Evolutionary conservation across 2,329 filamentous ascomycete genomes (phyloP).

Genomic region (Penicillium psychrosexuale): DNA sequence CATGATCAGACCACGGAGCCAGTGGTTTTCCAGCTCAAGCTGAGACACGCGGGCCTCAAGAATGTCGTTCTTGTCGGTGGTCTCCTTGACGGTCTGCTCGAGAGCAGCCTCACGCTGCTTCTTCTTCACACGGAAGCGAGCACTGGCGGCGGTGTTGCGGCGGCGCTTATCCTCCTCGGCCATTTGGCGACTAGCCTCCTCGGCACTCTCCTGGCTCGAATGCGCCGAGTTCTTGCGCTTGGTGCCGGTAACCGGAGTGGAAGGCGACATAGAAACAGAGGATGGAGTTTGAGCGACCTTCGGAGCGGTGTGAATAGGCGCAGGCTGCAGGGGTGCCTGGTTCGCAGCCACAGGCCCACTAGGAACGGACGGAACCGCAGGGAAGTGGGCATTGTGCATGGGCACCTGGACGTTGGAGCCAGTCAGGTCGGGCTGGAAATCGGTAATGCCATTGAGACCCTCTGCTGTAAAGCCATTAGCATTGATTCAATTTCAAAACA

Average conservation of each 20-base stretch:
- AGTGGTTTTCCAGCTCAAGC: slow-evolving; percentile 77
- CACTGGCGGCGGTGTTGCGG: slow-evolving; percentile 83
- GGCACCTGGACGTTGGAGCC: slow-evolving; percentile 25
- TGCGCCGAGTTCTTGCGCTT: slow-evolving; percentile 42
- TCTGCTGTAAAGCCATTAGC: slow-evolving; percentile 23
- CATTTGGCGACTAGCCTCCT: slow-evolving; percentile 68
- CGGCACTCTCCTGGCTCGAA: slow-evolving; percentile 50
- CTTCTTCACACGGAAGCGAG: slow-evolving; percentile 94
- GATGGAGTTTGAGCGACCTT: slow-evolving; percentile 19
- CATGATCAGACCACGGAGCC: slow-evolving; percentile 74
- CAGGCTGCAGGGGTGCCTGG: slow-evolving; percentile 19
- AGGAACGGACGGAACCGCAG: slow-evolving; percentile 20
- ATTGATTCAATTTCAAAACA: slow-evolving; percentile 6
- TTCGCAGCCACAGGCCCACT: slow-evolving; percentile 16
- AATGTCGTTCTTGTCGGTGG: slow-evolving; percentile 71
- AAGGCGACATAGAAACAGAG: slow-evolving; percentile 11
- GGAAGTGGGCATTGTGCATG: slow-evolving; percentile 26
- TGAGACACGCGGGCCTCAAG: slow-evolving; percentile 72
- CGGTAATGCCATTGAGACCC: slow-evolving; percentile 33
- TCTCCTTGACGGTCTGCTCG: slow-evolving; percentile 77
- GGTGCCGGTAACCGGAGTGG: slow-evolving; percentile 21
- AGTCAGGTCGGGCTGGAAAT: slow-evolving; percentile 32
- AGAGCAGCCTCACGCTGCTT: slow-evolving; percentile 88
- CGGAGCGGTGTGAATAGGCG: slow-evolving; percentile 9
- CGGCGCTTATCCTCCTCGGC: slow-evolving; percentile 90